phyloP scores from a whole-genome alignment of 2,329 filamentous ascomycete genomes.

The Eutypella sp. region DNA sequence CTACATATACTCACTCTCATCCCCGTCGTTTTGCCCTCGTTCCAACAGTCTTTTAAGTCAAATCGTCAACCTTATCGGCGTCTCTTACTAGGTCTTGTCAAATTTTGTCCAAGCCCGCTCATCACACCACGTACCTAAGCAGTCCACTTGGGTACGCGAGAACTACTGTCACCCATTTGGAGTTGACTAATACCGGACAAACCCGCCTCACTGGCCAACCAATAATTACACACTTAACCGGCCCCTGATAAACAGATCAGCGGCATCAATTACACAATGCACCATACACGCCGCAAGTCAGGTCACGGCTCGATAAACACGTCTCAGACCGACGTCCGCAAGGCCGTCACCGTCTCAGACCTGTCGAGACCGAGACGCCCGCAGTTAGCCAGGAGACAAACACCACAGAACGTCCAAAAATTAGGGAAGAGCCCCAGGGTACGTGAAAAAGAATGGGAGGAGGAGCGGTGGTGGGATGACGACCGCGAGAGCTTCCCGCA shows the following conservation, averaged over 20 bases:
- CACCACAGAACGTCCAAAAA: slow-evolving; percentile 37
- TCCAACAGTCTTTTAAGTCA: too few species aligned
- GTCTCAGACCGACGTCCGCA: slow-evolving; percentile 52
- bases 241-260: slow-evolving; percentile 10
- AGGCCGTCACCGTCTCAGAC: slow-evolving; percentile 41
- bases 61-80: too few species aligned
- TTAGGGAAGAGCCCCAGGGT: slow-evolving; percentile 47
- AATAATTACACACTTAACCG: slow-evolving; percentile 6
- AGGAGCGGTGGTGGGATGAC: slow-evolving; percentile 47
- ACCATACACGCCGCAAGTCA: slow-evolving; percentile 53
- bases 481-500: slow-evolving; percentile 61
- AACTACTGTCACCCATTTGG: neutral
- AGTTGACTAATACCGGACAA: slow-evolving; percentile 6
- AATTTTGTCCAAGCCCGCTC: too few species aligned
- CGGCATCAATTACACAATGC: slow-evolving; percentile 37
- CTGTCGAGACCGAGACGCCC: slow-evolving; percentile 45
- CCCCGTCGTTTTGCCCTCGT: neutral
- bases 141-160: too few species aligned
- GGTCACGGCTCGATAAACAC: slow-evolving; percentile 48
- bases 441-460: slow-evolving; percentile 45
- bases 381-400: slow-evolving; percentile 39
- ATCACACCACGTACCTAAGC: neutral
- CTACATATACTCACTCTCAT: neutral
- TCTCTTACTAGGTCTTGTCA: too few species aligned
- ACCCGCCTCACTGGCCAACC: slow-evolving; percentile 7